Conservation (phyloP, 768 basidiomycete genomes). For the Tulasnella sp. region DNA sequence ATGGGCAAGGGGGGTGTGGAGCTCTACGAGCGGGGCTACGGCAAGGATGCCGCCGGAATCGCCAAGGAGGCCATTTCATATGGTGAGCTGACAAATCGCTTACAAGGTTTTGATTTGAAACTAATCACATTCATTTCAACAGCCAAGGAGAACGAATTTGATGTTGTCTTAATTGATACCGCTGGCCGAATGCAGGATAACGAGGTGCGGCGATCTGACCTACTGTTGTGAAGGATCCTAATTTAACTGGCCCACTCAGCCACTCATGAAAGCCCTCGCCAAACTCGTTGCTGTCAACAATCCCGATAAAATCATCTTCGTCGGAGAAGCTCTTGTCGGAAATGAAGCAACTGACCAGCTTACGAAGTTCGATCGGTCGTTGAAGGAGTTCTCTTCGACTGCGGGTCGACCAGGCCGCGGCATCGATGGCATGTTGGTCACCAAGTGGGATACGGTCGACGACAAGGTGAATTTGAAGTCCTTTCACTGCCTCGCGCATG, state of each 20-base stretch:
- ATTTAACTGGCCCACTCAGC: conserved; percentile 46
- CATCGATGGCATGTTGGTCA: conserved; percentile 97
- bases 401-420: conserved; percentile 68
- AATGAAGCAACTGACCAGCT: conserved; percentile 99
- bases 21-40: conserved; percentile 93
- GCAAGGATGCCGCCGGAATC: conserved; percentile 98
- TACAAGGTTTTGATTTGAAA: background rate
- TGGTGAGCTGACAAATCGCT: conserved; percentile 49
- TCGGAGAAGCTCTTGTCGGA: conserved; percentile 95
- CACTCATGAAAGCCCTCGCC: conserved; percentile 96
- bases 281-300: conserved; percentile 92
- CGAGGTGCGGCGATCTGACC: conserved; percentile 54
- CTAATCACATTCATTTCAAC: background rate
- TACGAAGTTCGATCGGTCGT: conserved; percentile 90
- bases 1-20: conserved; percentile 77
- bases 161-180: conserved; percentile 96
- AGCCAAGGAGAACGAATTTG: conserved; percentile 89
- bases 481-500: background rate
- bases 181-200: conserved; percentile 99
- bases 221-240: background rate
- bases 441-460: conserved; percentile 99
- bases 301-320: conserved; percentile 97
- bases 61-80: conserved; percentile 91
- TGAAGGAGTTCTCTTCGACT: conserved; percentile 85
- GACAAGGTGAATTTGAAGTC: conserved; percentile 64